phyloP scores from a whole-genome alignment of 2,329 filamentous ascomycete genomes.

The Xylariaceae sp. region DNA sequence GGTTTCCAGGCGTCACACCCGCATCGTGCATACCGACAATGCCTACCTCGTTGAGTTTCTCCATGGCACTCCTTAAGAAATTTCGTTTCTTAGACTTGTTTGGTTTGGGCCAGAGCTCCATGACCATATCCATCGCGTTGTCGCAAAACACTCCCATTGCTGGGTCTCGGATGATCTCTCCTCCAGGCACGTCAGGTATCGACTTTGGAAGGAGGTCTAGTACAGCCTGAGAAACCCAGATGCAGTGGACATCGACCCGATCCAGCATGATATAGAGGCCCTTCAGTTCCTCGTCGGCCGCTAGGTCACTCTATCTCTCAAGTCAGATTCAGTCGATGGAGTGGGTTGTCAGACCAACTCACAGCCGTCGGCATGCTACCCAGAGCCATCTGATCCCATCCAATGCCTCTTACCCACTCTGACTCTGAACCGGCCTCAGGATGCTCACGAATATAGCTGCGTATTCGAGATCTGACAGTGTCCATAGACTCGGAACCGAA shows the following conservation, averaged over 20 bases:
- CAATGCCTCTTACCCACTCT: conserved; percentile 63
- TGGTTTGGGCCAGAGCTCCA: conserved; percentile 53
- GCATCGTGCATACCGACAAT: conserved; percentile 68
- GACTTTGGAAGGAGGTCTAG: conserved; percentile 54
- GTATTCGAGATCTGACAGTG: conserved; percentile 50
- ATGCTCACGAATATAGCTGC: conserved; percentile 45
- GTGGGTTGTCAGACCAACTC: conserved; percentile 24
- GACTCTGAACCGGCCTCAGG: conserved; percentile 46
- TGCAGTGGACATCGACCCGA: conserved; percentile 65
- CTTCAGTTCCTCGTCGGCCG: conserved; percentile 45
- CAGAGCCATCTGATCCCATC: conserved; percentile 66
- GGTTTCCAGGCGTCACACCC: conserved; percentile 51
- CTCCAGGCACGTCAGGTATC: conserved; percentile 53
- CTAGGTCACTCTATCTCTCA: conserved; percentile 49
- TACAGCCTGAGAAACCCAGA: conserved; percentile 63
- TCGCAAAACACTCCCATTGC: conserved; percentile 68
- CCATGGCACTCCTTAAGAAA: conserved; percentile 58
- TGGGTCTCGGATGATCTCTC: conserved; percentile 57
- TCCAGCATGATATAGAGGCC: conserved; percentile 65
- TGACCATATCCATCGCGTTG: conserved; percentile 64
- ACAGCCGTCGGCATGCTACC: conserved; percentile 63
- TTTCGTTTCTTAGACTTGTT: conserved; percentile 45
- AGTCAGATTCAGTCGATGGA: background rate
- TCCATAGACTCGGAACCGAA: conserved; percentile 54
- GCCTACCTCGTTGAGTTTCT: conserved; percentile 57